These are phyloP conservation scores for Luffa aegyptiaca DNA, from an alignment of 306 rosid species.

Conservation along the genomic window DNA sequence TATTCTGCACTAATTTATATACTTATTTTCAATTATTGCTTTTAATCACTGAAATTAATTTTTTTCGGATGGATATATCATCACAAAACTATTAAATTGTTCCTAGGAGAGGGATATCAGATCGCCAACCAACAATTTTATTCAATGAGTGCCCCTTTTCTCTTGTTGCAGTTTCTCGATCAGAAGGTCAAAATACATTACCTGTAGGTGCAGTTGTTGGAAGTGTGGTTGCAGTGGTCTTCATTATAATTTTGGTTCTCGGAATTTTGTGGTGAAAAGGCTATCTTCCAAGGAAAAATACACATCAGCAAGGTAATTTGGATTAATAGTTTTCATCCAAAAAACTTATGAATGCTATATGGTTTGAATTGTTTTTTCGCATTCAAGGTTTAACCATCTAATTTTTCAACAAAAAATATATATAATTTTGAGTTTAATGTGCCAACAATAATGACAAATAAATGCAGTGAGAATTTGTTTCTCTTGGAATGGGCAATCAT, in stretches of 20 bases:
- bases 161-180: not conserved
- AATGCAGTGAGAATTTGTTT: not conserved
- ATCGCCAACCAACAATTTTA: not conserved
- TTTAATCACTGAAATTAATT: no score
- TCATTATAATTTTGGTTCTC: slow-evolving; percentile 7
- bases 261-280: not conserved
- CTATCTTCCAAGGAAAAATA: not conserved
- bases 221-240: slow-evolving; percentile 15
- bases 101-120: no score
- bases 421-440: no score
- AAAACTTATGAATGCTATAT: not conserved
- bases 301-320: slow-evolving; percentile 21
- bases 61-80: no score
- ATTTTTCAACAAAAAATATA: no score
- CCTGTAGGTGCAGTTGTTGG: slow-evolving; percentile 11
- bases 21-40: no score
- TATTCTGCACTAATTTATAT: no score
- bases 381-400: no score
- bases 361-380: no score
- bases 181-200: not conserved
- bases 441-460: no score
- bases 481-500: no score
- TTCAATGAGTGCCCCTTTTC: slow-evolving; percentile 1
- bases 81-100: no score
- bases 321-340: not conserved